Base-by-base conservation (phyloP, 352 stramenopile species). In the Salisapilia sapeloensis region DNA sequence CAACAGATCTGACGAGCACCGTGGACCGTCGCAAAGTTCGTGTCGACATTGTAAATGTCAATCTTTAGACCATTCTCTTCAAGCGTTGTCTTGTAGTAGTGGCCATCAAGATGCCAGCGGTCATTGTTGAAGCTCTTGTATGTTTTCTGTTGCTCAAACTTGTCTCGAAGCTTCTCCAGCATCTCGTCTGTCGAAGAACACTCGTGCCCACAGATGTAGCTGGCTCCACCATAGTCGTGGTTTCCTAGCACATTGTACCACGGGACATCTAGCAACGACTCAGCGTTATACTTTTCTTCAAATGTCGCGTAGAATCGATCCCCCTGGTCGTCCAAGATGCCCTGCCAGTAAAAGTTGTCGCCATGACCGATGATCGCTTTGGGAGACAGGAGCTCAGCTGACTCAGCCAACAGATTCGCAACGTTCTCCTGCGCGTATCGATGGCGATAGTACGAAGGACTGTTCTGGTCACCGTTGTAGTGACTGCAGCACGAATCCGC, bases 311-410 rank as follows among this genome's bases (percentile, higher is more conserved):
- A 42, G 36, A 85, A 85, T n/a, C 65, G 70, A 12, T 46, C 51
- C 17, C 63, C 65, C 6, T 39, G 42, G 37, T 53, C 46, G 13
- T 40, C 49, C 30, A 67, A 55, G 22, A 85, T 51, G 13, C 70
- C 70, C 42, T 75, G 71, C 70, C 70, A 85, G 53, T 85, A 85
- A 33, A 85, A 85, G 51, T 80, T 85, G 50, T 85, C 70, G 25
- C 66, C 69, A 44, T 84, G 69, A 24, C 69, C 63, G 19, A 84
- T 32, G n/a, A 84, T 54, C 9, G 37, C 64, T 29, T 71, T 67
- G 1, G 69, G 69, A 26, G 69, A 46, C 21, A 66, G 42, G 5
- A 58, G 50, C 1, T 42, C 53, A 31, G 50, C 49, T 24, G 45
- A 55, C 3, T 54, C 17, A 15, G 50, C 37, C 6, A 59, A 20